A percentile compares a stretch with the other conserved stretches of the same genome.
Evolutionary conservation across 2,329 filamentous ascomycete species (phyloP).

Genomic region (Zymoseptoria pseudotritici): DNA sequence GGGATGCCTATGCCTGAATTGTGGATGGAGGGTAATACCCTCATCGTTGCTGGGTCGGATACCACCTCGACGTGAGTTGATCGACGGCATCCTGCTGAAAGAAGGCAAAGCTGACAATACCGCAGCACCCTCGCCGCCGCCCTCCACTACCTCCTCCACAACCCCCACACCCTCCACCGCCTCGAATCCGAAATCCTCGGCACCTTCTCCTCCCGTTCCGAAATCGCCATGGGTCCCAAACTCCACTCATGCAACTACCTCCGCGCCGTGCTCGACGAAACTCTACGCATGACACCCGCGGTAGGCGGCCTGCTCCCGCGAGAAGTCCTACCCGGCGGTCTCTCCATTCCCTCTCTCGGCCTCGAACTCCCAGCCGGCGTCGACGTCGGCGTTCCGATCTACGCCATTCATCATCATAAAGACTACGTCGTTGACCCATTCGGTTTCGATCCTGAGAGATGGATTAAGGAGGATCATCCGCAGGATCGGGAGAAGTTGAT

Average conservation of each 20-base stretch:
- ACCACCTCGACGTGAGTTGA: conserved; percentile 37
- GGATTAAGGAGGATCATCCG: conserved; percentile 14
- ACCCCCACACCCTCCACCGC: conserved; percentile 28
- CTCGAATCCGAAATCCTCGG: conserved; percentile 29
- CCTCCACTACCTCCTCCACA: conserved; percentile 40
- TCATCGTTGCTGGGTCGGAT: conserved; percentile 43
- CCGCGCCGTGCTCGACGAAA: conserved; percentile 42
- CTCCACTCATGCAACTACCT: conserved; percentile 37
- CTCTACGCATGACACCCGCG: conserved; percentile 40
- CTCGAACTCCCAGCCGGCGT: conserved; percentile 31
- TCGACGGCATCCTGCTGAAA: conserved; percentile 8
- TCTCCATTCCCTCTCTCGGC: conserved; percentile 27
- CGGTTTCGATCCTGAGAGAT: conserved; percentile 23
- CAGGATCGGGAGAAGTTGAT: conserved; percentile 31
- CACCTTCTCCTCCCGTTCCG: conserved; percentile 28
- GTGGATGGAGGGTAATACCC: conserved; percentile 42
- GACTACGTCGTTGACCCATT: conserved; percentile 24
- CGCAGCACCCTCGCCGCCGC: conserved; percentile 24
- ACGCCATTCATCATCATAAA: conserved; percentile 31
- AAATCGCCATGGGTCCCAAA: conserved; percentile 25
- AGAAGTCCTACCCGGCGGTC: conserved; percentile 27
- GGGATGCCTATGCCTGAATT: conserved; percentile 35
- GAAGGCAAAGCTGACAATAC: neutral
- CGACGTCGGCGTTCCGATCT: conserved; percentile 29
- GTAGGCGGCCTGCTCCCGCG: conserved; percentile 31